Percentiles rank a stretch among this genome's conserved stretches.
phyloP scores from a whole-genome alignment of 1,139 yeast genomes.

The Maudiozyma humilis region DNA sequence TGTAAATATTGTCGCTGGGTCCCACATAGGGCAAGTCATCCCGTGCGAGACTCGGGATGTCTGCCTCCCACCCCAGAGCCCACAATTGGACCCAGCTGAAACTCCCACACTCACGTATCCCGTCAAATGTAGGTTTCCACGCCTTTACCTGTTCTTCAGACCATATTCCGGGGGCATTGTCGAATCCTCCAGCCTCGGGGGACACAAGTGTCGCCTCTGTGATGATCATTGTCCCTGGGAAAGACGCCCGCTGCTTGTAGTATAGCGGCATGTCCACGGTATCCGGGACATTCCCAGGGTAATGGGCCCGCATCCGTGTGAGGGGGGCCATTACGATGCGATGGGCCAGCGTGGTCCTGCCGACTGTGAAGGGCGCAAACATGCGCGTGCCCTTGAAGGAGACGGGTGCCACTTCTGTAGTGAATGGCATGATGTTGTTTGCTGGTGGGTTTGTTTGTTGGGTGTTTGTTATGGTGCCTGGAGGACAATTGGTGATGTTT shows the following conservation, averaged over 20 bases:
- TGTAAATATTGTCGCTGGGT: constrained; percentile 23
- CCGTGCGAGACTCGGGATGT: constrained; percentile 29
- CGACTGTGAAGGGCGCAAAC: constrained; percentile 42
- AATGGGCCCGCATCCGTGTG: constrained; percentile 39
- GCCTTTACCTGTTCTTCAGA: constrained; percentile 19
- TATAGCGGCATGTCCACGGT: constrained; percentile 24
- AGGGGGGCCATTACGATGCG: constrained; percentile 43
- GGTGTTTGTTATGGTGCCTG: too few relatives aligned
- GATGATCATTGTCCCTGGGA: constrained; percentile 25
- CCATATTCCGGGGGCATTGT: constrained; percentile 47
- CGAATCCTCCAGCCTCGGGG: constrained; percentile 32
- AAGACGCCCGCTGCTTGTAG: constrained; percentile 28
- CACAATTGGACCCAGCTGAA: constrained; percentile 47
- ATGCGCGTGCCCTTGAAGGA: constrained; percentile 1
- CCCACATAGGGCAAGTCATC: constrained; percentile 25
- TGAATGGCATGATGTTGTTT: background rate
- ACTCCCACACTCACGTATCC: constrained; percentile 46
- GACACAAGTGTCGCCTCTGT: constrained; percentile 1
- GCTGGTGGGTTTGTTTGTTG: background rate
- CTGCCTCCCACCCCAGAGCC: constrained; percentile 48
- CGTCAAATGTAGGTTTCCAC: constrained; percentile 43
- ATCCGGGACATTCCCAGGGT: constrained; percentile 20
- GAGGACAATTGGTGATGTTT: too few relatives aligned
- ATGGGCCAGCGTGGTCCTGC: constrained; percentile 32
- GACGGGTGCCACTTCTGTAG: background rate